A percentile compares a stretch with the other conserved stretches of the same genome.
Evolutionary conservation across 192 early-diverging fungal genomes (phyloP).

Genomic region (Umbelopsis sp.): DNA sequence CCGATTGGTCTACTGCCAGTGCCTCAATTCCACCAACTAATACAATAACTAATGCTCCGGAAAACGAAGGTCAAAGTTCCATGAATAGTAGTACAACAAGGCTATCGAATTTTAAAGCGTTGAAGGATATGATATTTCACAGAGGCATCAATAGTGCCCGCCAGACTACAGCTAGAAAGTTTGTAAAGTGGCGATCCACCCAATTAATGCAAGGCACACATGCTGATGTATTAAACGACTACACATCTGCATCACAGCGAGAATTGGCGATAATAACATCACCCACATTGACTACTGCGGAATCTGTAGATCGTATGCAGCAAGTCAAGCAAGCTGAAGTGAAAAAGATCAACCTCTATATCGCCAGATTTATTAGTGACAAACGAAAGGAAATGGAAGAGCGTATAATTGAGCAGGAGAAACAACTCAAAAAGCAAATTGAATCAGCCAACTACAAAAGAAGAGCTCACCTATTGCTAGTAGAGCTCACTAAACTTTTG

Average conservation of each 20-base stretch:
- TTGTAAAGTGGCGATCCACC: neutral
- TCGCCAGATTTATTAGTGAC: slow-evolving; percentile 27
- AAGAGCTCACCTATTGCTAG: slow-evolving; percentile 11
- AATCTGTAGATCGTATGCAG: slow-evolving; percentile 12
- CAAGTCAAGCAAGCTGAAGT: slow-evolving; percentile 2
- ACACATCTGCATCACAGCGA: neutral
- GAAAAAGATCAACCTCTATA: slow-evolving; percentile 14
- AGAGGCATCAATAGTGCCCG: neutral
- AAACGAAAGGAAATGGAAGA: slow-evolving; percentile 28
- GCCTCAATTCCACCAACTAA: neutral
- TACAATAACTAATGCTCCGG: slow-evolving; percentile 6
- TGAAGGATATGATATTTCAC: neutral
- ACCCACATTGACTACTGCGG: neutral
- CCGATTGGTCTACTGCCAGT: slow-evolving; percentile 10
- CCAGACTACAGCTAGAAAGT: neutral
- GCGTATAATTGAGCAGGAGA: slow-evolving; percentile 24
- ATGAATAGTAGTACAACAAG: slow-evolving; percentile 18
- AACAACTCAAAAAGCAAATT: slow-evolving; percentile 16
- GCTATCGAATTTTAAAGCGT: neutral
- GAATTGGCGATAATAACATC: neutral
- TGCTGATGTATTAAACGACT: neutral
- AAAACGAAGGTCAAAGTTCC: slow-evolving; percentile 2
- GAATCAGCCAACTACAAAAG: neutral
- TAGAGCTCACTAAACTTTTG: slow-evolving; percentile 13
- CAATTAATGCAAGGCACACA: neutral